Base-by-base conservation (phyloP, 169 alveolate genomes). In the Plasmodium reichenowi region DNA sequence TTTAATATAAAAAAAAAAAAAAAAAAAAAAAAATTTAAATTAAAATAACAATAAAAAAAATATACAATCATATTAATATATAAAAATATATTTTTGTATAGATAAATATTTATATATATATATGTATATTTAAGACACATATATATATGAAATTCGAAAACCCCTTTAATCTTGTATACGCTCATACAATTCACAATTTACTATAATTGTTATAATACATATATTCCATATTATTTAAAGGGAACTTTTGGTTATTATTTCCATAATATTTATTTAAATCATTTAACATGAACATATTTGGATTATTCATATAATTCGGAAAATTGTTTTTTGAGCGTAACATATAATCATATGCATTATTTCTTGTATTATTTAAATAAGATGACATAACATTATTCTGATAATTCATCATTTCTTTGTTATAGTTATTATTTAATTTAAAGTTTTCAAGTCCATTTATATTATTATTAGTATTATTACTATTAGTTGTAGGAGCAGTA, bases 281-380 rank as follows among this genome's bases (percentile, higher is more conserved):
- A 62, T 80, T 80, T 63, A 80, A n/a, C 50, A 68, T 43, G 62
- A 56, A 70, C 59, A 63, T 72, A 48, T 80, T 80, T 45, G 43
- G 90, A 43, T 43, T 68, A 70, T 68, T 68, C 70, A 58, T 47
- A 72, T 56, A 80, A n/a, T 52, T 52, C 15, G 29, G 47, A 32
- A 45, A 52, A 24, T 60, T 48, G 22, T 80, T 67, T 62, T 80
- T 62, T 62, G 50, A 72, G 8, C 58, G 43, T 22, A 56, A 63
- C 73, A 60, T 45, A 60, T 80, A 80, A 29, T 80, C 90, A 54
- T 67, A 66, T 45, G 26, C 72, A 56, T 54, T 62, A 17, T 67
- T 80, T 48, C 70, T 78, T 50, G 70, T 24, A 59, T 60, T 71
- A 29, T 56, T 50, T 45, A 80, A 26, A 38, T 80, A 80, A 1